Evolutionary conservation across 257 asterid species (phyloP).

Genomic region (Cordia subcordata): DNA sequence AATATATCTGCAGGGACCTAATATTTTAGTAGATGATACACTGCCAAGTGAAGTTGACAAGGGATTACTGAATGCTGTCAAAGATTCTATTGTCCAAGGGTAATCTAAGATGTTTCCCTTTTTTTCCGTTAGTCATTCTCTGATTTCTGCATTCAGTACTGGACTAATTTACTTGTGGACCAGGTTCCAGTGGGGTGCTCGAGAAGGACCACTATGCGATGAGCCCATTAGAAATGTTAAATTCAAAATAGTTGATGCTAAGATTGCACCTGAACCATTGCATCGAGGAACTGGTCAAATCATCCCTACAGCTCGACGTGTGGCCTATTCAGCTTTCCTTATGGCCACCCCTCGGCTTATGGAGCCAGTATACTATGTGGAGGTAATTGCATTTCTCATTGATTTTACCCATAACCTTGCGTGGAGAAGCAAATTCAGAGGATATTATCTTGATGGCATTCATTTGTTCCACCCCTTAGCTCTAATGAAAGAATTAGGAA

Average conservation of each 20-base stretch:
- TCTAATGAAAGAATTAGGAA: no score
- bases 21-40: slow-evolving; percentile 88
- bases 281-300: slow-evolving; percentile 98
- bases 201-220: slow-evolving; percentile 98
- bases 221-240: slow-evolving; percentile 98
- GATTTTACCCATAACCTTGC: not conserved
- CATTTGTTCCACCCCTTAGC: no score
- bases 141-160: slow-evolving; percentile 6
- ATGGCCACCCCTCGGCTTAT: slow-evolving; percentile 97
- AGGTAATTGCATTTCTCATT: slow-evolving; percentile 35
- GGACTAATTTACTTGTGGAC: slow-evolving; percentile 17
- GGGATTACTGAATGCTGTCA: slow-evolving; percentile 75
- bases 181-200: slow-evolving; percentile 99
- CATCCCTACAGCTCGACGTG: slow-evolving; percentile 98
- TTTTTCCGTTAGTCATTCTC: slow-evolving; percentile 5
- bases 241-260: slow-evolving; percentile 92
- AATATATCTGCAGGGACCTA: slow-evolving; percentile 68
- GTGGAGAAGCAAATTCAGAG: not conserved
- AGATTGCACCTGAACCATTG: slow-evolving; percentile 94
- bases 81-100: slow-evolving; percentile 98
- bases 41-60: slow-evolving; percentile 95
- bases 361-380: slow-evolving; percentile 95
- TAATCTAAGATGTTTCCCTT: slow-evolving; percentile 17
- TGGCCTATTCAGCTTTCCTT: slow-evolving; percentile 92
- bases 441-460: no score